Evolutionary conservation across 192 early-diverging fungal genomes (phyloP), one percentile per base, ranked within the genome.

Genomic region (Mortierella antarctica): DNA sequence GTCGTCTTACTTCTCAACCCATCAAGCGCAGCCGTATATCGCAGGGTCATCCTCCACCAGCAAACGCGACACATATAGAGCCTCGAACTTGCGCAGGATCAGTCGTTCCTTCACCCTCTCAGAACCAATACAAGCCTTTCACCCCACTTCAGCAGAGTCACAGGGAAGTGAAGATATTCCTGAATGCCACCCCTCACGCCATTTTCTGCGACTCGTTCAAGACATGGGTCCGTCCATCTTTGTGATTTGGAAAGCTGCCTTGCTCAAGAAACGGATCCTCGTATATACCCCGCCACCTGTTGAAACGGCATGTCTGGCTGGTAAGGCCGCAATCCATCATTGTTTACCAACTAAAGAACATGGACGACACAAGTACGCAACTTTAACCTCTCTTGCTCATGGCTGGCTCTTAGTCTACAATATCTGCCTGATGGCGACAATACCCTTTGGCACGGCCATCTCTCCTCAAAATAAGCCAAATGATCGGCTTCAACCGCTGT

Each of bases 141-240:
- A 52, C 15, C 44, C 48, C 7, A 21, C 23, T 0, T n/a, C 45
- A 7, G 53, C 18, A 6, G 76, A 72, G 14, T 7, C 21, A 13
- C 10, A 14, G 41, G 67, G 70, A 11, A 42, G 58, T 15, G 67
- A 65, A 5, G 71, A 74, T 57, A 73, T 74, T 13, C 79, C 71
- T 45, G 71, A 74, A 62, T 44, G 71, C 2, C 84, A 88, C 67
- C 85, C 85, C n/a, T 80, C 84, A 1, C 80, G 73, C 58, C 52
- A 67, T 39, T 88, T 88, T 56, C 64, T 79, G 9, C 69, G 79
- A 5, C 83, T 88, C 18, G 83, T 88, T n/a, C 63, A 71, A 21
- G 39, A 53, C 1, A 75, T 87, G 68, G 88, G 88, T 4, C 87
- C 88, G n/a, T 73, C 70, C 40, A 72, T 90, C 42, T 90, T 85